Evolutionary conservation across 768 basidiomycete species (phyloP), one percentile per base, ranked within the genome.

Genomic region (Russula abietina): DNA sequence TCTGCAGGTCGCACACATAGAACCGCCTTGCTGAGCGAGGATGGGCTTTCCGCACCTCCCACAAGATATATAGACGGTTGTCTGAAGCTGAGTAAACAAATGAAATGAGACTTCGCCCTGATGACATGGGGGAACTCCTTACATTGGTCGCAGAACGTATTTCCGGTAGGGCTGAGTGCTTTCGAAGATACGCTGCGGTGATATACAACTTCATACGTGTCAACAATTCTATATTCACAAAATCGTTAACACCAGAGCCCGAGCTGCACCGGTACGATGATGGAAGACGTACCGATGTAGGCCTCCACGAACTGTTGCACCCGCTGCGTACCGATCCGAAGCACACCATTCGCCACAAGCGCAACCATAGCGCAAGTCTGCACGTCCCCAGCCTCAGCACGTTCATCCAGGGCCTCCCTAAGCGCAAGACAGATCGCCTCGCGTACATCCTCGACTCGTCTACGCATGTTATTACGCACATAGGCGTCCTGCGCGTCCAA

Each of bases 291-390:
- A 91, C 91, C 91, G 16, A 90, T 79, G 69, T 93, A 93, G 0
- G 86, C 75, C 63, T 89, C 86, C 19, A 90, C 70, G 61, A 91
- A 87, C 28, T 79, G 77, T 22, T 76, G 69, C 28, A 75, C 74
- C 50, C 85, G 76, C 51, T 69, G 70, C 24, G 72, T 70, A 0
- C 75, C 71, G n/a, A 89, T 71, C 41, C 69, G 66, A 48, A 93
- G 74, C 69, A 91, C 87, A 49, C 77, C 68, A 0, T 80, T 76
- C 8, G 85, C 88, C 22, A 92, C 74, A 1, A 89, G 69, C 3
- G 82, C 77, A 17, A 93, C 70, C 79, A 89, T 82, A 1, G 88
- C 83, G 72, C 89, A 91, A 79, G 85, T 88, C 69, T 91, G 91
- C 1, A 91, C 76, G 68, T 93, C 86, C 16, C 91, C 91, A 5